These are phyloP conservation scores for Trifolium pratense DNA, from an alignment of 306 rosid genomes.

Conservation along the genomic window DNA sequence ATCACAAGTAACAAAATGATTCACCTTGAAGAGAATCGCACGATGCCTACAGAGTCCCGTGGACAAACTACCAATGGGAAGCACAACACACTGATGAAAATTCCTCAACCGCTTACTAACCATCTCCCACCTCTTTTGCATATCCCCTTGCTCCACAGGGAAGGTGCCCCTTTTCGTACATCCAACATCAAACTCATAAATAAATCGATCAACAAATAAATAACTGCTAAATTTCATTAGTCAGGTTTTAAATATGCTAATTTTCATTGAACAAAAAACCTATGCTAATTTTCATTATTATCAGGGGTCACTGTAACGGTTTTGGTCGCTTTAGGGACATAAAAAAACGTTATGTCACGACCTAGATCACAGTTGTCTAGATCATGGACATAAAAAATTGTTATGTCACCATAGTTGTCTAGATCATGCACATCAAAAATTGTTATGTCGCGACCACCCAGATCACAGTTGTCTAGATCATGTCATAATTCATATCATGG, in stretches of 20 bases:
- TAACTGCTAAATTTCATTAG: constrained; percentile 27
- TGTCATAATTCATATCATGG: background rate
- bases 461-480: background rate
- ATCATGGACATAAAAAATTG: background rate
- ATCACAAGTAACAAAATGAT: constrained; percentile 5
- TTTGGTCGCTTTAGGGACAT: background rate
- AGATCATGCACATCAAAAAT: background rate
- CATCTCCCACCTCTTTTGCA: constrained; percentile 81
- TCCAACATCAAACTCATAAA: constrained; percentile 25
- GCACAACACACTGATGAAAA: constrained; percentile 80
- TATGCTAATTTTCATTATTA: background rate
- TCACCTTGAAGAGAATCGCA: constrained; percentile 96
- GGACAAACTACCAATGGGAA: constrained; percentile 91
- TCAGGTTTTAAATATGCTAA: constrained; percentile 36
- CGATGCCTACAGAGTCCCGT: constrained; percentile 94
- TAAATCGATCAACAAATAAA: background rate
- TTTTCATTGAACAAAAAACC: background rate
- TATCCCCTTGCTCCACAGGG: constrained; percentile 88
- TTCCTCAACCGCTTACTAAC: constrained; percentile 80
- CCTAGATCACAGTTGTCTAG: background rate
- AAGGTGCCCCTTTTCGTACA: constrained; percentile 68
- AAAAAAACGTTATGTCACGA: background rate
- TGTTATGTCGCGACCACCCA: background rate
- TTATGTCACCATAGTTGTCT: background rate
- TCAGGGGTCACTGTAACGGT: background rate